Evolutionary conservation across 345 rosid genomes (phyloP).

Genomic region (Eucalyptus pauciflora): DNA sequence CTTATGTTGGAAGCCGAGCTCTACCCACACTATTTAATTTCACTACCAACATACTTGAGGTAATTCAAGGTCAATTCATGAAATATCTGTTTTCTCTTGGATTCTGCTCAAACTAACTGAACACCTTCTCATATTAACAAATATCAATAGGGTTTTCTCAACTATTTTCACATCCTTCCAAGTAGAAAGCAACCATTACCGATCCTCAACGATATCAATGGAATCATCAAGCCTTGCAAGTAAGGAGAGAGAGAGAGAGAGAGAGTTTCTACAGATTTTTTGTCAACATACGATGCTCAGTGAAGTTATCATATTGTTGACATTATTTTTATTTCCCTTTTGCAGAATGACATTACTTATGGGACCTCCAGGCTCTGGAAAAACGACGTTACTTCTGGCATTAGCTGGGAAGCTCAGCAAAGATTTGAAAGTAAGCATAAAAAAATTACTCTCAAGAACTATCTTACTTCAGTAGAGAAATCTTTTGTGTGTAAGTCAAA

Average conservation of each 20-base stretch:
- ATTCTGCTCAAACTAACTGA: not conserved
- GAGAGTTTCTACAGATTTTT: not conserved
- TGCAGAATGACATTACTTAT: constrained; percentile 49
- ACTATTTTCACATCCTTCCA: constrained; percentile 30
- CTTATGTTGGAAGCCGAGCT: constrained; percentile 51
- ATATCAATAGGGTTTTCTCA: constrained; percentile 24
- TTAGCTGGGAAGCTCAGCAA: constrained; percentile 46
- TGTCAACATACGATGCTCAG: not conserved
- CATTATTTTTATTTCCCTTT: not conserved
- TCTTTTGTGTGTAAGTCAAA: not conserved
- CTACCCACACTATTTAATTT: constrained; percentile 46
- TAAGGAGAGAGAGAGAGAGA: not conserved
- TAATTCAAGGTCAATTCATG: not conserved
- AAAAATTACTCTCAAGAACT: not conserved
- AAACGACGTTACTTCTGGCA: constrained; percentile 40
- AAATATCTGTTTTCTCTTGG: not conserved
- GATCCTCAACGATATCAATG: constrained; percentile 33
- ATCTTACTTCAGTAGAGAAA: not conserved
- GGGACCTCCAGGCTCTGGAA: constrained; percentile 57
- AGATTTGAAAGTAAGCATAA: constrained; percentile 28
- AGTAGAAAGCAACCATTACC: constrained; percentile 34
- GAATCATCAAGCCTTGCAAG: constrained; percentile 49
- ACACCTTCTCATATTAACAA: not conserved
- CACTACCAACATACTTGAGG: constrained; percentile 39
- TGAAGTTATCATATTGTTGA: not conserved